phyloP scores from a whole-genome alignment of 495 filamentous ascomycete genomes.

The Elaphomyces granulatus region DNA sequence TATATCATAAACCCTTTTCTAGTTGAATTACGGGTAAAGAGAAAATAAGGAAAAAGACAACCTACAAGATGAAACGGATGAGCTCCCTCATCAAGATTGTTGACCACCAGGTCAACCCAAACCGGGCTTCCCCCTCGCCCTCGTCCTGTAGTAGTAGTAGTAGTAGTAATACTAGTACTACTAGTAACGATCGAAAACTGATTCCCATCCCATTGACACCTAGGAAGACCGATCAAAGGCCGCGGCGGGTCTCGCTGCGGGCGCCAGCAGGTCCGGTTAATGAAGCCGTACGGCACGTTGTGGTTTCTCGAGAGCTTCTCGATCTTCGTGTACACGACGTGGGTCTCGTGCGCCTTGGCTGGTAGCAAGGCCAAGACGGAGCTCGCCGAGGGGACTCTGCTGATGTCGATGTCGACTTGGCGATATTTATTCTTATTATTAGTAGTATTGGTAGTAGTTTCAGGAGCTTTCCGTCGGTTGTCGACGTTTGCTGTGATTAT shows the following conservation, averaged over 20 bases:
- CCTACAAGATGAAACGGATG: slow-evolving; percentile 39
- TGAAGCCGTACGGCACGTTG: slow-evolving; percentile 32
- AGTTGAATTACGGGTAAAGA: not conserved
- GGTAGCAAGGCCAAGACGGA: slow-evolving; percentile 15
- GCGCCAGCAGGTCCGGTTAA: slow-evolving; percentile 35
- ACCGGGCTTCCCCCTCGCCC: slow-evolving; percentile 10
- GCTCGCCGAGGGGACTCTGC: slow-evolving; percentile 13
- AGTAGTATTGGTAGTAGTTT: not conserved
- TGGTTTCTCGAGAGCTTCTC: slow-evolving; percentile 24
- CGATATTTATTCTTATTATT: not conserved
- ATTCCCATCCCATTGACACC: slow-evolving; percentile 27
- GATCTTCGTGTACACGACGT: slow-evolving; percentile 37
- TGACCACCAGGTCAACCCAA: slow-evolving; percentile 38
- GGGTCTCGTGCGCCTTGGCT: slow-evolving; percentile 20
- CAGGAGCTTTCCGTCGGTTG: too few species aligned
- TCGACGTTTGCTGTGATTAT: too few species aligned
- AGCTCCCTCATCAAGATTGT: slow-evolving; percentile 35
- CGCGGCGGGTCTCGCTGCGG: slow-evolving; percentile 19
- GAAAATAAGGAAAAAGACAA: not conserved
- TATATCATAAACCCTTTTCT: too few species aligned
- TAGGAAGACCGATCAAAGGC: slow-evolving; percentile 19
- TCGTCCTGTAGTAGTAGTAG: too few species aligned
- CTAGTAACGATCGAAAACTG: slow-evolving; percentile 22
- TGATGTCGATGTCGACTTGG: slow-evolving; percentile 13
- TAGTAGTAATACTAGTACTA: too few species aligned